Conservation (phyloP, 257 asterid genomes). For the Solanum clarkiae region DNA sequence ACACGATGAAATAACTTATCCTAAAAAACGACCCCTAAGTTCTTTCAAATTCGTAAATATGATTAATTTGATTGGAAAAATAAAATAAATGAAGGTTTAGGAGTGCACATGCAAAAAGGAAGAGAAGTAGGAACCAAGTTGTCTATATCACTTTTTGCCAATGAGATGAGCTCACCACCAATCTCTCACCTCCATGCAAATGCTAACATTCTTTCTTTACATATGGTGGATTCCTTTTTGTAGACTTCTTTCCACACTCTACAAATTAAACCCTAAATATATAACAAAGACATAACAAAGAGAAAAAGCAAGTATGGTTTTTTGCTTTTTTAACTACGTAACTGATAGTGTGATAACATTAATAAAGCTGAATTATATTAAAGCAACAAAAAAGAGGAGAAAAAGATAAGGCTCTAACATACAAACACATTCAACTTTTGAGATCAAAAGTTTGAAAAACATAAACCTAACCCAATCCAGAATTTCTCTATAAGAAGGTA, state of each 20-base stretch:
- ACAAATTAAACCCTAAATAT: constrained; percentile 3
- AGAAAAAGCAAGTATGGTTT: neutral
- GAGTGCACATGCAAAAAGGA: neutral
- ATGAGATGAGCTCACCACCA: constrained; percentile 13
- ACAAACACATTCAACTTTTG: constrained; percentile 12
- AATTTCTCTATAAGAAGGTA: constrained; percentile 22
- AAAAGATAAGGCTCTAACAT: constrained; percentile 6
- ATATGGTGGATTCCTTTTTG: neutral
- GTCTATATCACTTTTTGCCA: constrained; percentile 13
- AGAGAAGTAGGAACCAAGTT: neutral
- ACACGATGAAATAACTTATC: too few relatives aligned
- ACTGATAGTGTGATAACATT: neutral
- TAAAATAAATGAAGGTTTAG: constrained; percentile 7
- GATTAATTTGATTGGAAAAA: neutral
- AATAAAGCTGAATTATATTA: constrained; percentile 1
- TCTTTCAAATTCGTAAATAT: neutral
- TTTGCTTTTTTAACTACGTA: neutral
- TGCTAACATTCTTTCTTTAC: neutral
- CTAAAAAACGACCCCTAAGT: too few relatives aligned
- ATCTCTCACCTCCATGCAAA: constrained; percentile 3
- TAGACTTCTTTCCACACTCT: constrained; percentile 3
- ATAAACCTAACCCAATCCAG: constrained; percentile 23
- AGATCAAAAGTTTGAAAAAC: constrained; percentile 20
- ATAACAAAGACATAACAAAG: neutral
- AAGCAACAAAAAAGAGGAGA: neutral